Evolutionary conservation across 2,329 filamentous ascomycete species (phyloP), one percentile per base, ranked within the genome.

Genomic region (Albifimbria verrucaria): DNA sequence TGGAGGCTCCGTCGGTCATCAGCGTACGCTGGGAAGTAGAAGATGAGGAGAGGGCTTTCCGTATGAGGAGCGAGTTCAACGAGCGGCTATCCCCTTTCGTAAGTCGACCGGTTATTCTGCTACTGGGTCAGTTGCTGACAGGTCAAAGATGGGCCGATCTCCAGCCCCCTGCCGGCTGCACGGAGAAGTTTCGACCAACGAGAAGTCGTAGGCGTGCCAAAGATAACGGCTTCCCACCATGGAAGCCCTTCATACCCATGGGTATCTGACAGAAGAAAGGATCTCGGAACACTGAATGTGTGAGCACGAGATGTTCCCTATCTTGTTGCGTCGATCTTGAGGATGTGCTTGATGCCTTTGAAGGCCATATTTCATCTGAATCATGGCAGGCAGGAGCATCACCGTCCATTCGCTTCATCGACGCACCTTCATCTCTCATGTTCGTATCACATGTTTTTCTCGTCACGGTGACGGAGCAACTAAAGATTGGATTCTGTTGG

Each of bases 11-110:
- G 1, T 65, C 71, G 2, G 72, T 81, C 7, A 81, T 88, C 46
- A 61, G 69, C 9, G 73, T 75, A 12, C 77, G 85, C 20, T 89
- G 86, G 86, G 66, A 74, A 7, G 74, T 82, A 21, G 86, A 89
- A 60, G 76, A 78, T 18, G 78, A 82, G 47, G 79, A 83, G 39
- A 75, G 72, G 32, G 62, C 70, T 7, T 69, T 71, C 18, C 68
- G 77, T 23, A 70, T 75, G 9, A 68, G 71, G 25, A 67, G 72
- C 45, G 77, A 79, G 28, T 70, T 75, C 24, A 71, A 72, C 20
- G 79, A 82, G 61, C 68, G 73, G 48, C 72, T 75, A 53, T 62
- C 61, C 1, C 62, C 66, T 11, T 65, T 60, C 45, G 53, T 62
- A 43, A 53, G 59, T 50, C n/a, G n/a, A n/a, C n/a, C n/a, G n/a